Evolutionary conservation across 1,284 basidiomycete genomes (phyloP).

Genomic region (Afroboletus lepidellus): DNA sequence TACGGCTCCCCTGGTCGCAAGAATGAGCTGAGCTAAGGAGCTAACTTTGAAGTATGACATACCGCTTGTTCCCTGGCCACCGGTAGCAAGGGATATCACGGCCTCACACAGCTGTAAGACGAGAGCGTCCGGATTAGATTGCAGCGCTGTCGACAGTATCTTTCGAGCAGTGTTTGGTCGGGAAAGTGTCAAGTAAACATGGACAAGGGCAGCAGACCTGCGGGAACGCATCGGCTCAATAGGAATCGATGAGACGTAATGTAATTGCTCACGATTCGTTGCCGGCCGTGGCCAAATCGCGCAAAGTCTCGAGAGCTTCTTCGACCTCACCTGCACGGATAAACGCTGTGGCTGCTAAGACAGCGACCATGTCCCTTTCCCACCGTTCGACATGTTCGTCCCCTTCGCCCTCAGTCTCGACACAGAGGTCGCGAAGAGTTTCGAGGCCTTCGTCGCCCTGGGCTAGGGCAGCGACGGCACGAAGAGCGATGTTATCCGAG

Average conservation of each 20-base stretch:
- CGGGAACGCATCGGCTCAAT: neutral
- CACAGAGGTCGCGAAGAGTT: conserved; percentile 78
- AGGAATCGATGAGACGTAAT: conserved; percentile 3
- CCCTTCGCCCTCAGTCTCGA: conserved; percentile 78
- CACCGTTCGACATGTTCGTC: conserved; percentile 60
- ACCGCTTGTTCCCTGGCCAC: conserved; percentile 54
- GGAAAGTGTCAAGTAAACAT: conserved; percentile 84
- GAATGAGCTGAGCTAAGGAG: neutral
- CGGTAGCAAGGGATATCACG: conserved; percentile 79
- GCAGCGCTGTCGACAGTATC: conserved; percentile 78
- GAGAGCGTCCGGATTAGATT: conserved; percentile 86
- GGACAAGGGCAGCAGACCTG: conserved; percentile 79
- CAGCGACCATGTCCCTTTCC: conserved; percentile 71
- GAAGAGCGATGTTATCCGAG: conserved; percentile 64
- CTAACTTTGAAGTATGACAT: neutral
- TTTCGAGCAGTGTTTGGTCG: conserved; percentile 84
- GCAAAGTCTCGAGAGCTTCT: conserved; percentile 87
- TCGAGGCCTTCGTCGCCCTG: conserved; percentile 68
- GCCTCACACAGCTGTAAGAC: conserved; percentile 90
- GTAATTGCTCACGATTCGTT: conserved; percentile 54
- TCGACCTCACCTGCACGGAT: conserved; percentile 81
- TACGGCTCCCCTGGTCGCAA: conserved; percentile 42
- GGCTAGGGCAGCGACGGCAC: conserved; percentile 72
- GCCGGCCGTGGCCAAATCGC: conserved; percentile 59
- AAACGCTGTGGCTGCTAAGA: conserved; percentile 83